These are phyloP conservation scores for Lathyrus oleraceus DNA, from an alignment of 306 rosid genomes.

Conservation along the genomic window DNA sequence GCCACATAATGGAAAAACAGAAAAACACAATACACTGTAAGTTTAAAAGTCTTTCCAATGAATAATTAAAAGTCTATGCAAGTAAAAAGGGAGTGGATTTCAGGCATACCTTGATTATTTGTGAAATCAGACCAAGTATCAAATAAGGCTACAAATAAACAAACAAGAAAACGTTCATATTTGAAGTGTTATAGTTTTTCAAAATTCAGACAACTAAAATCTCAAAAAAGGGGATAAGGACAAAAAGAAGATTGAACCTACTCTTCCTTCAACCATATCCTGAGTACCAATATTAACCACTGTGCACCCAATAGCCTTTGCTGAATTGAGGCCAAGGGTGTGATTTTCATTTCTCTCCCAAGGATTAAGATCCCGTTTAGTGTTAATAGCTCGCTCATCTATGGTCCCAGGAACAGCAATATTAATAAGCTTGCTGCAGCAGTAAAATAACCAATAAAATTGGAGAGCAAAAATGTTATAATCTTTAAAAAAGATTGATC, in stretches of 20 bases:
- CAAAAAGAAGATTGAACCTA: constrained; percentile 50
- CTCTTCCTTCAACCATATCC: constrained; percentile 91
- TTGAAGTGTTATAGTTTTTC: constrained; percentile 20
- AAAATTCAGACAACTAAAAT: constrained; percentile 9
- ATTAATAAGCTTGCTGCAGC: constrained; percentile 91
- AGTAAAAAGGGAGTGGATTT: constrained; percentile 16
- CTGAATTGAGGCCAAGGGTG: constrained; percentile 95
- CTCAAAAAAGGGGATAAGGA: not conserved
- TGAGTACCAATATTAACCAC: constrained; percentile 98
- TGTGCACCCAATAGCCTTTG: constrained; percentile 99
- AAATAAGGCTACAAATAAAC: constrained; percentile 75
- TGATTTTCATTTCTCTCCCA: constrained; percentile 99
- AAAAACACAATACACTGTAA: constrained; percentile 25
- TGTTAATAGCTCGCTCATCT: constrained; percentile 97
- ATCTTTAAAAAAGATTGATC: not conserved
- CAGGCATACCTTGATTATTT: constrained; percentile 80
- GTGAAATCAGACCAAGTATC: constrained; percentile 93
- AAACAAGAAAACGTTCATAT: constrained; percentile 12
- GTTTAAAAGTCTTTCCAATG: constrained; percentile 24
- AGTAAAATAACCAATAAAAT: constrained; percentile 41
- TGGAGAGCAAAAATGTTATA: not conserved
- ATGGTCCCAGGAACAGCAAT: constrained; percentile 98
- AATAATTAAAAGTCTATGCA: constrained; percentile 23
- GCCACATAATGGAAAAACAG: constrained; percentile 42
- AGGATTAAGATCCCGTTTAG: constrained; percentile 84